A percentile compares a stretch with the other conserved stretches of the same genome.
These are phyloP conservation scores for Rhizopus delemar DNA, from an alignment of 371 early-diverging fungal species.

Conservation along the genomic window DNA sequence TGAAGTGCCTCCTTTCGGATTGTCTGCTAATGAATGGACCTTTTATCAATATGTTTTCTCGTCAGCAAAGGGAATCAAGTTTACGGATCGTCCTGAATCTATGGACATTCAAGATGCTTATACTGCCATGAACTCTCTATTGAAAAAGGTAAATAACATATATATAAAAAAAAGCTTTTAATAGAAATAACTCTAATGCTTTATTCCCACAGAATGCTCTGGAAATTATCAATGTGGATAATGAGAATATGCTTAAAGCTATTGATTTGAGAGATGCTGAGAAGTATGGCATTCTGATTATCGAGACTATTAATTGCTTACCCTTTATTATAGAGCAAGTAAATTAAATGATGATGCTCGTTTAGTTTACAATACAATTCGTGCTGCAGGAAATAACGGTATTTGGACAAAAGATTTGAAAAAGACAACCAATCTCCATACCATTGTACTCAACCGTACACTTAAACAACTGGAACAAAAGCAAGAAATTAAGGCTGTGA, in stretches of 20 bases:
- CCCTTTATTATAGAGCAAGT: conserved; percentile 35
- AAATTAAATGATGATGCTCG: conserved; percentile 47
- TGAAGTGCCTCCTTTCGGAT: conserved; percentile 28
- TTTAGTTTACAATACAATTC: conserved; percentile 81
- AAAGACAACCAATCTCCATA: conserved; percentile 82
- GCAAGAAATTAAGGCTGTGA: conserved; percentile 88
- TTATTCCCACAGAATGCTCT: conserved; percentile 26
- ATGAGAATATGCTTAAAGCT: conserved; percentile 45
- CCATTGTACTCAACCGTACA: conserved; percentile 77
- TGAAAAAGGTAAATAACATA: conserved; percentile 46
- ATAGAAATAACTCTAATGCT: background rate
- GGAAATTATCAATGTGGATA: conserved; percentile 35
- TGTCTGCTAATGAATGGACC: conserved; percentile 27
- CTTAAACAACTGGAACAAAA: conserved; percentile 85
- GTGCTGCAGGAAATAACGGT: conserved; percentile 81
- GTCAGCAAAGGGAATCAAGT: conserved; percentile 36
- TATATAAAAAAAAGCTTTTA: background rate
- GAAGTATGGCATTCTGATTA: conserved; percentile 26
- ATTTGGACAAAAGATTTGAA: conserved; percentile 94
- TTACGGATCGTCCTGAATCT: conserved; percentile 48
- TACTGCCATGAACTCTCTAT: conserved; percentile 49
- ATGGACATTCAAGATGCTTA: conserved; percentile 46
- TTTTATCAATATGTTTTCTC: conserved; percentile 29
- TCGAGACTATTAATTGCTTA: background rate
- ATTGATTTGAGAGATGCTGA: conserved; percentile 42